These are phyloP conservation scores for Knufia fluminis DNA, from an alignment of 2,329 filamentous ascomycete species.

Conservation along the genomic window DNA sequence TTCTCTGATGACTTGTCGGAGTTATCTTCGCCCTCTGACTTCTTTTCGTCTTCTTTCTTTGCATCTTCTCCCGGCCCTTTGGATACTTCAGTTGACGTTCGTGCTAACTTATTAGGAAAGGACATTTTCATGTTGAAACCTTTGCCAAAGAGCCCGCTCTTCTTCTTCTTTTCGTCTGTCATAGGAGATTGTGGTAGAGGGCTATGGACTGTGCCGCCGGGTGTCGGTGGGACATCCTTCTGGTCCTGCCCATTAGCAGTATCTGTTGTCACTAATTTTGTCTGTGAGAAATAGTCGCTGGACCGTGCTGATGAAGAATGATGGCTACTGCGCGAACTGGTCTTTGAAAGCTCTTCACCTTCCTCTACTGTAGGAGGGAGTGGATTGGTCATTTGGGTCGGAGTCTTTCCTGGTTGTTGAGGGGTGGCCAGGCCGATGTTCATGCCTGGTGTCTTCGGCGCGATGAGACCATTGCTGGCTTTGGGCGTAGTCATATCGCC, in stretches of 20 bases:
- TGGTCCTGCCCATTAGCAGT: conserved; percentile 19
- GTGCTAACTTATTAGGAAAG: conserved; percentile 69
- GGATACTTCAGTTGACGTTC: conserved; percentile 51
- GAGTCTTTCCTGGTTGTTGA: conserved; percentile 29
- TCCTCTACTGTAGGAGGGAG: conserved; percentile 27
- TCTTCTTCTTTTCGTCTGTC: conserved; percentile 55
- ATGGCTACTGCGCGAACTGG: conserved; percentile 4
- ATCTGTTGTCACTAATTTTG: conserved; percentile 40
- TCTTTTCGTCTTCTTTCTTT: conserved; percentile 60
- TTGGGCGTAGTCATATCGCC: conserved; percentile 46
- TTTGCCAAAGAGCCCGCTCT: conserved; percentile 64
- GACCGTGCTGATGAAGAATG: conserved; percentile 36
- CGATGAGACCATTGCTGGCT: conserved; percentile 52
- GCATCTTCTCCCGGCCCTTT: conserved; percentile 56
- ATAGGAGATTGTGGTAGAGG: conserved; percentile 43
- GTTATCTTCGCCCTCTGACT: conserved; percentile 46
- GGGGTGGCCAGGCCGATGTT: conserved; percentile 72
- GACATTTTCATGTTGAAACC: conserved; percentile 61
- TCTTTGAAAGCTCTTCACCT: conserved; percentile 19
- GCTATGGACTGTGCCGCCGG: conserved; percentile 35
- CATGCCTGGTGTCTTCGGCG: conserved; percentile 63
- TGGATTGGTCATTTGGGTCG: conserved; percentile 22
- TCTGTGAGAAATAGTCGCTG: conserved; percentile 57
- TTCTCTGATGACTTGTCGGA: conserved; percentile 51
- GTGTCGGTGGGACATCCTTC: conserved; percentile 42